phyloP scores from a whole-genome alignment of 352 stramenopile genomes.

The Poterioochromonas sp. region DNA sequence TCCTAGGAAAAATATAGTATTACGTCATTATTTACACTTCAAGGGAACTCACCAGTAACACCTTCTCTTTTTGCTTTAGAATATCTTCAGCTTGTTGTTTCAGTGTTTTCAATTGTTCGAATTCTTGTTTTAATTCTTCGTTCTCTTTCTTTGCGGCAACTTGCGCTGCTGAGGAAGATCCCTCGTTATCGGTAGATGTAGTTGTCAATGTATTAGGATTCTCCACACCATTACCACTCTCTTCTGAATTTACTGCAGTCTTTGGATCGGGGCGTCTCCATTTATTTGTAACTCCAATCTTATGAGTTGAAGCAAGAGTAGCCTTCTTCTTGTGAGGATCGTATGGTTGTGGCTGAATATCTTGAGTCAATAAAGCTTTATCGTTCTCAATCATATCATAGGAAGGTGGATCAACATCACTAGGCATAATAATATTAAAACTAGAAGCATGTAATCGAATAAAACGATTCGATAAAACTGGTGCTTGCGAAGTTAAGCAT shows the following conservation, averaged over 20 bases:
- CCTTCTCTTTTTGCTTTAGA: neutral
- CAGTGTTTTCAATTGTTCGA: neutral
- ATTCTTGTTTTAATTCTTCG: neutral
- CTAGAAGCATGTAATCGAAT: neutral
- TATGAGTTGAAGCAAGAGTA: neutral
- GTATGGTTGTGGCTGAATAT: neutral
- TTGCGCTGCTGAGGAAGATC: neutral
- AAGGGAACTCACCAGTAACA: neutral
- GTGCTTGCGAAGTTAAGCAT: neutral
- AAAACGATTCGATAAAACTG: constrained; percentile 27
- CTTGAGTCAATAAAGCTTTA: neutral
- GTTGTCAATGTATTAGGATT: neutral
- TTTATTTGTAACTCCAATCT: neutral
- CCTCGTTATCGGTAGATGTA: neutral
- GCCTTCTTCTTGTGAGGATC: neutral
- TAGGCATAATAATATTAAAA: constrained; percentile 20
- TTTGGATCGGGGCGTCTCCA: neutral
- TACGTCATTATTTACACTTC: too few species aligned
- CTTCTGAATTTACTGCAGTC: neutral
- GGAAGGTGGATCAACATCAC: neutral
- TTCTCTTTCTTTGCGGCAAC: neutral
- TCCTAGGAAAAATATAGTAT: neutral
- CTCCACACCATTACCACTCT: neutral
- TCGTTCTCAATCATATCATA: neutral
- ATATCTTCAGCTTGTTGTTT: constrained; percentile 13